Base-by-base conservation (phyloP, 306 rosid species). In the Senna siamea region DNA sequence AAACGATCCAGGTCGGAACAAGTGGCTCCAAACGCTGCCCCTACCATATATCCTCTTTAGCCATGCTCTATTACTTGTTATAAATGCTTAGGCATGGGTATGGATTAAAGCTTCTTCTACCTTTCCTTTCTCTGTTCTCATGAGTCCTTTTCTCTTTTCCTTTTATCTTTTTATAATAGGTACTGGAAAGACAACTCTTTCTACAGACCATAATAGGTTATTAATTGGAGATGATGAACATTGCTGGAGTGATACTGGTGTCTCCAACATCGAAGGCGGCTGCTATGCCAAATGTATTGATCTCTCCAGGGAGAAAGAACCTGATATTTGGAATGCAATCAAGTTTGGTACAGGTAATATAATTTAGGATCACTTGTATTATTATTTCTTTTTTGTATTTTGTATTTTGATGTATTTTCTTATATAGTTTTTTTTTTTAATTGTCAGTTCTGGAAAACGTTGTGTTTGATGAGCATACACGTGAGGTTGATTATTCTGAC, bases 271-370 rank as follows among this genome's bases (percentile, higher is more conserved):
- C 14, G 98, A 90, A 90, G 97, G 98, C 20, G 98, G 98, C 44
- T 93, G 97, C 86, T 90, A 93, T 66, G 98, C 98, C 54, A 93
- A 93, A 70, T 93, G 98, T 84, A 84, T 90, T 61, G 97, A 93
- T 79, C 87, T 93, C 44, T 90, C 97, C 8, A 55, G 54, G 62
- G 98, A 90, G 19, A 90, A 89, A 56, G 98, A 93, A 34, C 98
- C 96, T 20, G 93, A 93, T 78, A 93, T 93, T 52, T 93, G 93
- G 93, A 90, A 90, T 37, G 96, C 97, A 14, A 90, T 93, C 83
- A 93, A 87, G 82, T 93, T 93, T 69, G 98, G 97, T 19, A 89
- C 98, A 38, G 95, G 97, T 90, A 80, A 8, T 34, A n/a, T 48
- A 40, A 40, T 40, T n/a, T 32, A 9, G 41, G 9, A 0, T 30